Conservation (phyloP, 306 rosid genomes). For the Hylodesmum podocarpum region DNA sequence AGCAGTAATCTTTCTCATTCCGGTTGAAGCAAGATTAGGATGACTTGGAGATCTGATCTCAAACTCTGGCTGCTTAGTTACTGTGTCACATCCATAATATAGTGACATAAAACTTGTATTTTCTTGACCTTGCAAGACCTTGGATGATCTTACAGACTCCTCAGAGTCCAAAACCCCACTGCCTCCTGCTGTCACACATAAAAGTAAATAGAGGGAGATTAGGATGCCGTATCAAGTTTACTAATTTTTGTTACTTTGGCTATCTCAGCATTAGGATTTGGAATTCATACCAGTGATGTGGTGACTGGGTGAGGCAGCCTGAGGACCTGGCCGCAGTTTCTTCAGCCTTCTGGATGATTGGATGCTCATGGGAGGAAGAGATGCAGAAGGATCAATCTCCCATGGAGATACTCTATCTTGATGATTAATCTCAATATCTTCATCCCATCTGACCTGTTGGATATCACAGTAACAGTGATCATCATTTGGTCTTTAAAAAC, state of each 20-base stretch:
- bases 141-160: conserved; percentile 88
- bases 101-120: conserved; percentile 82
- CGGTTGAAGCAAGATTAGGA: conserved; percentile 54
- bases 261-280: conserved; percentile 16
- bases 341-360: conserved; percentile 93
- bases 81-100: conserved; percentile 69
- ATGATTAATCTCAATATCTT: conserved; percentile 61
- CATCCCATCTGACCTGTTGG: conserved; percentile 91
- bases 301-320: conserved; percentile 50
- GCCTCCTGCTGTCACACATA: conserved; percentile 53
- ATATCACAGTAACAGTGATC: conserved; percentile 9
- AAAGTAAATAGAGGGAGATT: conserved; percentile 10
- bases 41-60: conserved; percentile 59
- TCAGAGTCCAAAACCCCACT: conserved; percentile 84
- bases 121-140: conserved; percentile 99
- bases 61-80: conserved; percentile 65
- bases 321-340: conserved; percentile 86
- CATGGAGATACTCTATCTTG: conserved; percentile 85
- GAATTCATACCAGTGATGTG: conserved; percentile 57
- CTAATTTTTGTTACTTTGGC: not conserved
- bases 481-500: not conserved
- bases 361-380: conserved; percentile 82
- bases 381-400: conserved; percentile 88
- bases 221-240: not conserved
- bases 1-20: conserved; percentile 51